Conservation (phyloP, 1,284 basidiomycete genomes). For the Coniophora puteana region DNA sequence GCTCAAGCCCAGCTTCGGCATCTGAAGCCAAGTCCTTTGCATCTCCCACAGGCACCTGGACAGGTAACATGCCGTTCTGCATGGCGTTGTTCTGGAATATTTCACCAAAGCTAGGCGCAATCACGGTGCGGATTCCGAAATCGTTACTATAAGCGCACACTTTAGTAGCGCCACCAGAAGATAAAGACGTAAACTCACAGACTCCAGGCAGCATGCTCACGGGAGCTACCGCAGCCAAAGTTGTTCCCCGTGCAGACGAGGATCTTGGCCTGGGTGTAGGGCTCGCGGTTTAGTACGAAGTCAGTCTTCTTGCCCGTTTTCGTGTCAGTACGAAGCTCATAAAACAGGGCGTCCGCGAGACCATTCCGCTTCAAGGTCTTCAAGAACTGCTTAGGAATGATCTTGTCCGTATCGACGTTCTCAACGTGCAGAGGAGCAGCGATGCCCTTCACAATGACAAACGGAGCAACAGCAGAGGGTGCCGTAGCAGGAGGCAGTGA, state of each 20-base stretch:
- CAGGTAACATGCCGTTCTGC: conserved; percentile 96
- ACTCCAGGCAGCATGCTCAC: conserved; percentile 96
- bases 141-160: conserved; percentile 63
- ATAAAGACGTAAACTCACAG: conserved; percentile 51
- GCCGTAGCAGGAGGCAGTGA: conserved; percentile 47
- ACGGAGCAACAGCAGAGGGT: conserved; percentile 71
- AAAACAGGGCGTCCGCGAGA: conserved; percentile 87
- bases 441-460: conserved; percentile 79
- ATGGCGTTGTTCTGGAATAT: conserved; percentile 92
- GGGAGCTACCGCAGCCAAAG: conserved; percentile 93
- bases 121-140: conserved; percentile 91
- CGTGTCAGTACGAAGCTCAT: conserved; percentile 77
- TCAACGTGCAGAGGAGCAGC: conserved; percentile 88
- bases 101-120: conserved; percentile 93
- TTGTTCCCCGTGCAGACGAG: conserved; percentile 89
- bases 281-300: conserved; percentile 86
- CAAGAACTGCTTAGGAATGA: conserved; percentile 95
- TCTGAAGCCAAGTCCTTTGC: conserved; percentile 78
- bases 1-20: conserved; percentile 74
- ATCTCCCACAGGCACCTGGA: conserved; percentile 73
- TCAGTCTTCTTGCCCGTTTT: conserved; percentile 80
- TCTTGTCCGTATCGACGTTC: conserved; percentile 97
- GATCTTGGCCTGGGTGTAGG: conserved; percentile 79
- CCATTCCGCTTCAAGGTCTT: conserved; percentile 95
- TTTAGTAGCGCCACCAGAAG: conserved; percentile 4